These are phyloP conservation scores for Kodamaea neixiangensis DNA, from an alignment of 805 yeast species.

Conservation along the genomic window DNA sequence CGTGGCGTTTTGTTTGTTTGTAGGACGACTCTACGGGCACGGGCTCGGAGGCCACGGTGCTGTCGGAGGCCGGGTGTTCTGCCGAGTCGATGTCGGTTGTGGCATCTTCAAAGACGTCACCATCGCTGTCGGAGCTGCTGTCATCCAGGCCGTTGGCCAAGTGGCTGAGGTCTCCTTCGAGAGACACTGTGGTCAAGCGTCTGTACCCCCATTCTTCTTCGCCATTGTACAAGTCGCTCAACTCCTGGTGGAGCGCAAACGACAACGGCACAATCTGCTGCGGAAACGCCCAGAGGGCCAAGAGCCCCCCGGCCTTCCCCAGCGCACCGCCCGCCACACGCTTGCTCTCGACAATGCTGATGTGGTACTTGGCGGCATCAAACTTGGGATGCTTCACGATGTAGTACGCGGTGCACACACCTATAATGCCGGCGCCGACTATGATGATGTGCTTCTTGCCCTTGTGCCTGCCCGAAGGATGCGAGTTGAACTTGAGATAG, in stretches of 20 bases:
- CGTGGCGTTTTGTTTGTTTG: conserved; percentile 16
- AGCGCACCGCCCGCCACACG: conserved; percentile 97
- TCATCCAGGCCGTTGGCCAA: conserved; percentile 23
- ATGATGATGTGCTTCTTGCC: conserved; percentile 77
- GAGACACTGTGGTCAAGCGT: conserved; percentile 77
- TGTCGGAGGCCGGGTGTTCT: background rate
- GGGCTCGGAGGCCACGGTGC: background rate
- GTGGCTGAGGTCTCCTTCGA: conserved; percentile 74
- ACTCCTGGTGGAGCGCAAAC: conserved; percentile 80
- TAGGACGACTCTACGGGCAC: conserved; percentile 10
- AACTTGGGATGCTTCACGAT: conserved; percentile 80
- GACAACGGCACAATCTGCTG: conserved; percentile 89
- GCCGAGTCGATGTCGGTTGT: background rate
- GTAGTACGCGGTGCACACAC: conserved; percentile 92
- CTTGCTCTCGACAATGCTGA: conserved; percentile 83
- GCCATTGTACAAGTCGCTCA: conserved; percentile 80
- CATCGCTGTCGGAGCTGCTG: conserved; percentile 23
- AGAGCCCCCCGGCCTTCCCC: conserved; percentile 95
- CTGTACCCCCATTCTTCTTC: conserved; percentile 91
- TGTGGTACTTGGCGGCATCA: conserved; percentile 70
- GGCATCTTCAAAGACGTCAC: conserved; percentile 8
- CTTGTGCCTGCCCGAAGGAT: conserved; percentile 50
- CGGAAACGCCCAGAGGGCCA: conserved; percentile 97
- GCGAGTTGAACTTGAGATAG: conserved; percentile 24
- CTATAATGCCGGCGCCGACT: conserved; percentile 95